Percentiles rank a stretch among this genome's conserved stretches.
phyloP scores from a whole-genome alignment of 306 rosid species.

The Trifolium subterraneum region DNA sequence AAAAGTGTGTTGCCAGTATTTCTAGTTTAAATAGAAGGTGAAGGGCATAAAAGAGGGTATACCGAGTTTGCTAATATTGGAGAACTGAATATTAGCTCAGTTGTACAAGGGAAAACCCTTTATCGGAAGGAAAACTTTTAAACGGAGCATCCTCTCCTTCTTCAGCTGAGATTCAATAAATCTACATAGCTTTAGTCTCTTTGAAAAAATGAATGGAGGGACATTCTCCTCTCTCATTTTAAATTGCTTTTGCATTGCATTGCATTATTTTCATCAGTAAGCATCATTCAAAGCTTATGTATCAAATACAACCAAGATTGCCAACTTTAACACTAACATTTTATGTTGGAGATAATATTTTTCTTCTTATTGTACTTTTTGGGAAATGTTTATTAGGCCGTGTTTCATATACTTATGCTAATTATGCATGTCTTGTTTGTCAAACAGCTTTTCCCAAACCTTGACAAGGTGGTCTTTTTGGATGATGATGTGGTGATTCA shows the following conservation, averaged over 20 bases:
- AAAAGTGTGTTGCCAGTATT: background rate
- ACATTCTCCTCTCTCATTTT: background rate
- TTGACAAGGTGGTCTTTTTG: slow-evolving; percentile 80
- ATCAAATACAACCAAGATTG: background rate
- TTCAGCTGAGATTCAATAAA: background rate
- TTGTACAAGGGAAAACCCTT: background rate
- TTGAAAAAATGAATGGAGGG: background rate
- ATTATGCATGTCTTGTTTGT: slow-evolving; percentile 40
- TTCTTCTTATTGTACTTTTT: background rate
- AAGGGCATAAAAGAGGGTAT: background rate
- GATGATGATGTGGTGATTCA: slow-evolving; percentile 57
- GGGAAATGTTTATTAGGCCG: slow-evolving; percentile 12
- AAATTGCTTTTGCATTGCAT: background rate
- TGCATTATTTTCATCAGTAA: no score
- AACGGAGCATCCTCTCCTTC: background rate
- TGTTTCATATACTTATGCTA: slow-evolving; percentile 36
- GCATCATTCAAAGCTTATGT: background rate
- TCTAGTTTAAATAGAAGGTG: background rate
- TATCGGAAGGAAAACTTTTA: background rate
- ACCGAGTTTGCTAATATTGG: background rate
- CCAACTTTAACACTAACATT: background rate
- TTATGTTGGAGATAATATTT: background rate
- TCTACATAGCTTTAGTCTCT: background rate
- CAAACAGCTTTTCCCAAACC: slow-evolving; percentile 92
- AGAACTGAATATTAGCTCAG: background rate